Conservation (phyloP, 306 rosid species). For the Hippophae tibetana region DNA sequence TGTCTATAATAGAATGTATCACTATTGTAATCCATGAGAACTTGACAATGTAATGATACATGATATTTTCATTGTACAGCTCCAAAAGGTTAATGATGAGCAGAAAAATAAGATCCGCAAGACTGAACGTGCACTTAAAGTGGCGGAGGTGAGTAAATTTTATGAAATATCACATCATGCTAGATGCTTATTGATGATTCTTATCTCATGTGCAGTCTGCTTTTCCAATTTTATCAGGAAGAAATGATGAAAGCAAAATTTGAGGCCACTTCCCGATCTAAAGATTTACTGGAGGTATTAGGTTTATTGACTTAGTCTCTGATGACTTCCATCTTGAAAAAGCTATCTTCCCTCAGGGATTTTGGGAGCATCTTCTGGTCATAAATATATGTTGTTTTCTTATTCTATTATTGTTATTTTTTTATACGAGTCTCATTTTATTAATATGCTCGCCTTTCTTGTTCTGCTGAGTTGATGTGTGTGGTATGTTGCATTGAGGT, state of each 20-base stretch:
- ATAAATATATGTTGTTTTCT: no score
- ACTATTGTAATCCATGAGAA: background rate
- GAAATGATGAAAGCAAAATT: slow-evolving; percentile 78
- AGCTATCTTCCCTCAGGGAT: background rate
- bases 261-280: slow-evolving; percentile 55
- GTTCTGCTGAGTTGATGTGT: no score
- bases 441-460: no score
- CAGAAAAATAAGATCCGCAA: slow-evolving; percentile 59
- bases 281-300: slow-evolving; percentile 61
- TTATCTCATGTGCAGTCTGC: slow-evolving; percentile 9
- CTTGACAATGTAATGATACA: slow-evolving; percentile 5
- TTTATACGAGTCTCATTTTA: no score
- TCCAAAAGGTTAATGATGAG: slow-evolving; percentile 59
- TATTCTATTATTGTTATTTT: no score
- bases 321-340: no score
- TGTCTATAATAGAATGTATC: no score
- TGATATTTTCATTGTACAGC: slow-evolving; percentile 33
- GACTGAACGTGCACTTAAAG: slow-evolving; percentile 78
- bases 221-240: slow-evolving; percentile 40
- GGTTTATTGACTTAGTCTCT: slow-evolving; percentile 12
- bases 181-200: slow-evolving; percentile 26
- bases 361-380: background rate
- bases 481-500: no score
- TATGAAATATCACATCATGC: slow-evolving; percentile 14
- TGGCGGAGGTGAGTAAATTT: slow-evolving; percentile 62